Evolutionary conservation across 192 early-diverging fungal genomes (phyloP), one percentile per base, ranked within the genome.

Genomic region (Kickxella alabastrina): DNA sequence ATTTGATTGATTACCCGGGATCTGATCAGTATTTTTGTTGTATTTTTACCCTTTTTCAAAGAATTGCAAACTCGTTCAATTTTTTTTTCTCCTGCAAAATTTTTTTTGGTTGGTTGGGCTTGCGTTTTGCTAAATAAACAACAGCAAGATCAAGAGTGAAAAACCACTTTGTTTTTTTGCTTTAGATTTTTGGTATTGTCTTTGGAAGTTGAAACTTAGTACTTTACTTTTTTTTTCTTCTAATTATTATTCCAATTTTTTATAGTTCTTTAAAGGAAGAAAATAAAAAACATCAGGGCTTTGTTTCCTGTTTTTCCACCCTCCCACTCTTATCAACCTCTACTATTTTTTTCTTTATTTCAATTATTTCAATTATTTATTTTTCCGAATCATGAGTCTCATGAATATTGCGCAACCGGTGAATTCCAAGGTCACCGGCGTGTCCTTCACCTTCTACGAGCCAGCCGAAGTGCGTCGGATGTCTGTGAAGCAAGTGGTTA

Each of bases 401-500:
- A 91, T 91, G 87, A 88, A 97, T 73, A 93, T 93, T 54, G 75
- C 89, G 34, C 79, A 83, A 59, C 92, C 94, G 24, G 80, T 91
- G 41, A 82, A 83, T 52, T 69, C 82, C 28, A 84, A 93, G 68
- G 78, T 98, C 59, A 79, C 78, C 52, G 89, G 88, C 31, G 91
- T 97, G 4, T 82, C 88, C 43, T 99, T 99, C 59, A 86, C 92
- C 4, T 94, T 96, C 72, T 95, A 89, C 71, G 77, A 86, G 56
- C 67, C 88, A 12, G 79, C 86, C 6, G 93, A 99, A 58, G 83
- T 98, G 39, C 81, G 87, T 34, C 84, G 89, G 61, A 86, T 99
- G 57, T 96, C 94, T 9, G 95, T 96, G 14, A 95, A 92, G 78
- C 85, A 92, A 55, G 88, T 99, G 58, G 83, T 88, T 38, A 91